phyloP scores from a whole-genome alignment of 352 stramenopile genomes.

The Phytophthora capsici region DNA sequence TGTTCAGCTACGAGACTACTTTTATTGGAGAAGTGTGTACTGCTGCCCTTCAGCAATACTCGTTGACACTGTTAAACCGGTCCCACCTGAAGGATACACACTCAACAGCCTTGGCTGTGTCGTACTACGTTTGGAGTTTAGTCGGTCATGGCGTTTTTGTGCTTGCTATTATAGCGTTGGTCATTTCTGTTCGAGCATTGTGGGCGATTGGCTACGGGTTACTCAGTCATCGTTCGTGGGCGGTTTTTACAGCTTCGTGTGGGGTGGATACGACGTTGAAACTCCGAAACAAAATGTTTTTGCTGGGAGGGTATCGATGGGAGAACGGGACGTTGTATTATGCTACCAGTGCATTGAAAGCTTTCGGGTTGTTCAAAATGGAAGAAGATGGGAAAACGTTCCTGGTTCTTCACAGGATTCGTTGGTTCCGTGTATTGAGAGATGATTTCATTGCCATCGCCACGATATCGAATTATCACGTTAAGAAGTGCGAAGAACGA shows the following conservation, averaged over 20 bases:
- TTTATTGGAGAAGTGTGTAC: constrained; percentile 10
- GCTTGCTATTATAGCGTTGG: constrained; percentile 3
- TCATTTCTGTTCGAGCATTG: constrained; percentile 13
- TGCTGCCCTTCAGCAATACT: constrained; percentile 14
- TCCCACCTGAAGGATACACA: constrained; percentile 12
- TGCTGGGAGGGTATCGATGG: constrained; percentile 18
- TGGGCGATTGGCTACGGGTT: constrained; percentile 16
- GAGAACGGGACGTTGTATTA: constrained; percentile 21
- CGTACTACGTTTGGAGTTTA: constrained; percentile 24
- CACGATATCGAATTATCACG: constrained; percentile 2
- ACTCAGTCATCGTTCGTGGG: constrained; percentile 4
- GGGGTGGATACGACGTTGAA: constrained; percentile 23
- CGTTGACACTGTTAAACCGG: constrained; percentile 11
- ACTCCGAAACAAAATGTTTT: constrained; percentile 23
- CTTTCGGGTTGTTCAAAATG: constrained; percentile 22
- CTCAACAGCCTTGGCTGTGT: constrained; percentile 9
- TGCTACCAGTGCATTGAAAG: constrained; percentile 15
- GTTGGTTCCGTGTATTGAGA: constrained; percentile 14
- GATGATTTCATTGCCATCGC: constrained; percentile 19
- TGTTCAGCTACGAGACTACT: constrained; percentile 24
- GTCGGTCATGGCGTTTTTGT: constrained; percentile 24
- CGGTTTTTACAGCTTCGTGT: constrained; percentile 17
- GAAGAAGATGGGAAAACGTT: constrained; percentile 13
- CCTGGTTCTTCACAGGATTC: constrained; percentile 25
- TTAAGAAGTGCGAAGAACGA: constrained; percentile 6